phyloP scores from a whole-genome alignment of 2,329 filamentous ascomycete genomes.

The Colletotrichum tamarilloi region DNA sequence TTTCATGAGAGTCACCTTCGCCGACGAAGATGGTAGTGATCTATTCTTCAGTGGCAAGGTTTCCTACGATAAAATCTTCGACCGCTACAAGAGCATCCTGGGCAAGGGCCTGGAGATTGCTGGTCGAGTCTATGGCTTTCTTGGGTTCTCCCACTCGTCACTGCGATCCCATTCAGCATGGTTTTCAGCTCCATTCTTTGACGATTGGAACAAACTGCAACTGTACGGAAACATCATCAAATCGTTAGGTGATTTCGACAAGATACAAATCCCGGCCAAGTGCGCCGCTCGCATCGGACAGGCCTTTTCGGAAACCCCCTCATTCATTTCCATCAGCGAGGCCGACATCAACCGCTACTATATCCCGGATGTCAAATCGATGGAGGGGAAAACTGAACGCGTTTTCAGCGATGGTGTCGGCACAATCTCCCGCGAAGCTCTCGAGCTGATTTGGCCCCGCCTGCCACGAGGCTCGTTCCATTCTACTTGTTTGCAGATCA shows the following conservation, averaged over 20 bases:
- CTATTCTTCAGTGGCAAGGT: slow-evolving; percentile 67
- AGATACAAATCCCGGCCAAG: slow-evolving; percentile 64
- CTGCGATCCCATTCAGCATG: slow-evolving; percentile 78
- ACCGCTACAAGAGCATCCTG: slow-evolving; percentile 71
- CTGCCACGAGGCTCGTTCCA: slow-evolving; percentile 59
- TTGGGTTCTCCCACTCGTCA: slow-evolving; percentile 85
- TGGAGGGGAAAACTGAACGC: slow-evolving; percentile 52
- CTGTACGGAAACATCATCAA: slow-evolving; percentile 57
- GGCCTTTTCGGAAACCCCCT: slow-evolving; percentile 81
- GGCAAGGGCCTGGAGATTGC: slow-evolving; percentile 70
- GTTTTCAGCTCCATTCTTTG: slow-evolving; percentile 64
- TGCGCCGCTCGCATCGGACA: slow-evolving; percentile 71
- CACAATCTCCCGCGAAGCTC: slow-evolving; percentile 72
- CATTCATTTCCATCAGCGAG: slow-evolving; percentile 63
- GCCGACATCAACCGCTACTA: slow-evolving; percentile 44
- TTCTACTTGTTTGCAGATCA: slow-evolving; percentile 79
- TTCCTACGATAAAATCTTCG: slow-evolving; percentile 60
- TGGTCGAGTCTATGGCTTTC: slow-evolving; percentile 71
- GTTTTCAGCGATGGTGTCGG: slow-evolving; percentile 86
- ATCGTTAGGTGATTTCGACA: slow-evolving; percentile 60
- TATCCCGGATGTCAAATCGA: slow-evolving; percentile 64
- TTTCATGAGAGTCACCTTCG: slow-evolving; percentile 78
- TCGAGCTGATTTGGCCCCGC: slow-evolving; percentile 68
- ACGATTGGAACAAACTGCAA: slow-evolving; percentile 45
- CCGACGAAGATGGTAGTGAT: slow-evolving; percentile 77